Conservation (phyloP, 331 rosid genomes). For the Stylosanthes scabra region DNA sequence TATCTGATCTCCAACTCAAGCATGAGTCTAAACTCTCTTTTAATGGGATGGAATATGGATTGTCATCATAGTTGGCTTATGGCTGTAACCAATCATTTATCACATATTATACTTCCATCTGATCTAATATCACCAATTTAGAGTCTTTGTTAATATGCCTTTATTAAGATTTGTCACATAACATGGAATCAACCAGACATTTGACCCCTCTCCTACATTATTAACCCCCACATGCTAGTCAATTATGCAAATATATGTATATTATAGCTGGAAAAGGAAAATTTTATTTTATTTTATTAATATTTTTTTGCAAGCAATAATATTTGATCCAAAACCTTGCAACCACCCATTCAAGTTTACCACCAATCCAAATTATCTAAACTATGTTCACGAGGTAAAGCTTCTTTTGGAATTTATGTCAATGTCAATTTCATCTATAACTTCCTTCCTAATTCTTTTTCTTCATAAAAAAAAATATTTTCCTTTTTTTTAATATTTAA, state of each 20-base stretch:
- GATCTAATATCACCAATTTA: slow-evolving; percentile 12
- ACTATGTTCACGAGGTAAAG: neutral
- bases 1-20: slow-evolving; percentile 27
- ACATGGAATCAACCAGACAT: slow-evolving; percentile 43
- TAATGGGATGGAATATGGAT: slow-evolving; percentile 34
- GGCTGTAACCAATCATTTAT: slow-evolving; percentile 45
- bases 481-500: no score
- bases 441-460: no score
- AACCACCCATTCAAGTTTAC: slow-evolving; percentile 26
- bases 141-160: neutral
- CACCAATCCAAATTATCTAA: slow-evolving; percentile 5
- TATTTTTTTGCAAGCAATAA: neutral
- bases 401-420: slow-evolving; percentile 16
- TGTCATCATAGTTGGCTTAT: slow-evolving; percentile 47
- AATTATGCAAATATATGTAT: slow-evolving; percentile 38
- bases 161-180: slow-evolving; percentile 33
- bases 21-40: neutral
- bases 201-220: slow-evolving; percentile 48
- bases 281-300: no score
- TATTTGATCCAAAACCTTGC: neutral
- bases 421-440: slow-evolving; percentile 23
- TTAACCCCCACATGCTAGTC: slow-evolving; percentile 43
- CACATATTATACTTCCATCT: slow-evolving; percentile 11
- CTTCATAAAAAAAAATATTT: no score
- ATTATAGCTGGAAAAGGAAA: slow-evolving; percentile 30